A percentile compares a stretch with the other conserved stretches of the same genome.
Evolutionary conservation across 352 stramenopile genomes (phyloP).

Genomic region (Phytophthora aleatoria): DNA sequence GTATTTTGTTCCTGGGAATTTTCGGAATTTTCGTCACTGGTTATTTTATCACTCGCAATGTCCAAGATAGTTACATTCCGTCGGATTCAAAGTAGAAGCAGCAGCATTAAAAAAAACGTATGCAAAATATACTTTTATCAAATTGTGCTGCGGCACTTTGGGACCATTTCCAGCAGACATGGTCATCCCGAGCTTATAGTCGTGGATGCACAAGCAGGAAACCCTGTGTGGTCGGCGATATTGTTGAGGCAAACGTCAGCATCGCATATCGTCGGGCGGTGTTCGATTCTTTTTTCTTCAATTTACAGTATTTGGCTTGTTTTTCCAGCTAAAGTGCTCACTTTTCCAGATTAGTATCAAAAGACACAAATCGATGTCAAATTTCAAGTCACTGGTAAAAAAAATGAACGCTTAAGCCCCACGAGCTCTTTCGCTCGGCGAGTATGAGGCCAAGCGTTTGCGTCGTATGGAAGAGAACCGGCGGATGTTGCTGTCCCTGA

Average conservation of each 20-base stretch:
- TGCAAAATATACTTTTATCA: no score
- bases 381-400: background rate
- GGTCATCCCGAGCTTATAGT: no score
- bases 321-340: no score
- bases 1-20: constrained; percentile 10
- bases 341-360: background rate
- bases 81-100: background rate
- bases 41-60: constrained; percentile 2
- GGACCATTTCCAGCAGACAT: no score
- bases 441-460: constrained; percentile 4
- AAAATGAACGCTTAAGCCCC: background rate
- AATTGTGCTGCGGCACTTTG: no score
- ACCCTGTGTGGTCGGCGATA: no score
- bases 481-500: constrained; percentile 2
- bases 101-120: no score
- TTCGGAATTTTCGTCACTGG: constrained; percentile 5
- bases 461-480: constrained; percentile 1
- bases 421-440: background rate
- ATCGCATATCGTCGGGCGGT: no score
- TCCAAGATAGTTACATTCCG: constrained; percentile 21
- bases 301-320: no score
- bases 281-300: no score
- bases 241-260: no score
- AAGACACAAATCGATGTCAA: background rate
- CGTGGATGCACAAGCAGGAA: no score